A percentile compares a stretch with the other conserved stretches of the same genome.
These are phyloP conservation scores for Ceratobasidium sp. DNA, from an alignment of 1,284 basidiomycete species.

Conservation along the genomic window DNA sequence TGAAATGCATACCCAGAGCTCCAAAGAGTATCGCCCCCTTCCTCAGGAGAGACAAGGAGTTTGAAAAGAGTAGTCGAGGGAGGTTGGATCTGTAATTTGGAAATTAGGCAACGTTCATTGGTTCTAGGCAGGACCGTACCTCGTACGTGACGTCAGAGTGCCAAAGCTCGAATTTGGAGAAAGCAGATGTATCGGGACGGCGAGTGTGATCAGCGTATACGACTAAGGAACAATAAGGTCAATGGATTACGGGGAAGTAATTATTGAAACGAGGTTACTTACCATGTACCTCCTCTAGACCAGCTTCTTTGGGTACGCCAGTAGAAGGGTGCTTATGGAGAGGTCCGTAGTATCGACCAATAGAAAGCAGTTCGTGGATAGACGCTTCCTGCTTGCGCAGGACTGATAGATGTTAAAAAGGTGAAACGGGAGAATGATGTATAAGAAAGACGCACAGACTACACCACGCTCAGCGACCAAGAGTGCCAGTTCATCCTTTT, in stretches of 20 bases:
- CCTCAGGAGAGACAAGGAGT: slow-evolving; percentile 66
- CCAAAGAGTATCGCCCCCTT: slow-evolving; percentile 48
- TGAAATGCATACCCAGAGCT: slow-evolving; percentile 48
- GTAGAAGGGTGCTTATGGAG: slow-evolving; percentile 88
- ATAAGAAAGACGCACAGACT: slow-evolving; percentile 53
- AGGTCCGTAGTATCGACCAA: slow-evolving; percentile 80
- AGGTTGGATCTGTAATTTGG: slow-evolving; percentile 63
- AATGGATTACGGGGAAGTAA: no score
- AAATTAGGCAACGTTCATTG: not conserved
- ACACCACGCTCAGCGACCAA: slow-evolving; percentile 74
- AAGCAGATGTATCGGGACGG: slow-evolving; percentile 76
- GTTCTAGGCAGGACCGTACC: slow-evolving; percentile 48
- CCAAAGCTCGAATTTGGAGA: slow-evolving; percentile 84
- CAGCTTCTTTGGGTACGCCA: slow-evolving; percentile 75
- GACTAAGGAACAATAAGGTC: slow-evolving; percentile 50
- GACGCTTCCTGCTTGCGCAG: slow-evolving; percentile 62
- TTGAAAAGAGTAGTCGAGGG: slow-evolving; percentile 79
- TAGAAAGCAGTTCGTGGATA: slow-evolving; percentile 75
- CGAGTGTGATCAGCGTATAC: slow-evolving; percentile 68
- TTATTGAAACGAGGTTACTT: slow-evolving; percentile 29
- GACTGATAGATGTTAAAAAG: slow-evolving; percentile 49
- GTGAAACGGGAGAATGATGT: slow-evolving; percentile 53
- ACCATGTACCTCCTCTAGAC: slow-evolving; percentile 79
- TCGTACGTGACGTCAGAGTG: slow-evolving; percentile 88
- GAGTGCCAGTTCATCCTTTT: slow-evolving; percentile 68